A percentile compares a stretch with the other conserved stretches of the same genome.
Conservation (phyloP, 345 rosid genomes). For the Clausena lansium region DNA sequence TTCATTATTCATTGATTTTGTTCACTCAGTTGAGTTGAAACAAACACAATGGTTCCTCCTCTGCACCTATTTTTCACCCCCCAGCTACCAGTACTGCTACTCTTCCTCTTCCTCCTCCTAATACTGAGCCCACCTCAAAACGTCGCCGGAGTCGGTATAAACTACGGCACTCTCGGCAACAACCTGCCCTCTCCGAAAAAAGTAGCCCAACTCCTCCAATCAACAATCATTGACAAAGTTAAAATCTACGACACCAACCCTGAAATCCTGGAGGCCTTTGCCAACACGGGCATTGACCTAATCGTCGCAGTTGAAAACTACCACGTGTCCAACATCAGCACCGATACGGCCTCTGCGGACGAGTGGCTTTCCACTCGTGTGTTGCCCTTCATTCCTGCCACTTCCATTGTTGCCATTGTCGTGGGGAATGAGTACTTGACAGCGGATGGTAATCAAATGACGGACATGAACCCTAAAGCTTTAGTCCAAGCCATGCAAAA, state of each 20-base stretch:
- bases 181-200: constrained; percentile 61
- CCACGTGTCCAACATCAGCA: constrained; percentile 46
- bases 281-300: constrained; percentile 67
- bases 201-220: constrained; percentile 65
- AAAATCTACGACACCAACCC: constrained; percentile 66
- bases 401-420: constrained; percentile 49
- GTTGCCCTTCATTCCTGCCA: constrained; percentile 54
- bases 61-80: neutral
- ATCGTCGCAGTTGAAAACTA: constrained; percentile 56
- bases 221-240: constrained; percentile 64
- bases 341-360: constrained; percentile 42
- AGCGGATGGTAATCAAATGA: constrained; percentile 17
- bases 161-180: constrained; percentile 67
- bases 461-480: constrained; percentile 25
- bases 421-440: constrained; percentile 64
- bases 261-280: constrained; percentile 58
- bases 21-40: no score
- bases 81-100: constrained; percentile 8
- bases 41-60: constrained; percentile 8
- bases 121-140: neutral
- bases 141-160: constrained; percentile 42
- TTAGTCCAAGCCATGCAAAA: constrained; percentile 57
- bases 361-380: constrained; percentile 53
- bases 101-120: neutral
- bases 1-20: no score